phyloP scores from a whole-genome alignment of 2,329 filamentous ascomycete species.

The Fusarium brachygibbosum region DNA sequence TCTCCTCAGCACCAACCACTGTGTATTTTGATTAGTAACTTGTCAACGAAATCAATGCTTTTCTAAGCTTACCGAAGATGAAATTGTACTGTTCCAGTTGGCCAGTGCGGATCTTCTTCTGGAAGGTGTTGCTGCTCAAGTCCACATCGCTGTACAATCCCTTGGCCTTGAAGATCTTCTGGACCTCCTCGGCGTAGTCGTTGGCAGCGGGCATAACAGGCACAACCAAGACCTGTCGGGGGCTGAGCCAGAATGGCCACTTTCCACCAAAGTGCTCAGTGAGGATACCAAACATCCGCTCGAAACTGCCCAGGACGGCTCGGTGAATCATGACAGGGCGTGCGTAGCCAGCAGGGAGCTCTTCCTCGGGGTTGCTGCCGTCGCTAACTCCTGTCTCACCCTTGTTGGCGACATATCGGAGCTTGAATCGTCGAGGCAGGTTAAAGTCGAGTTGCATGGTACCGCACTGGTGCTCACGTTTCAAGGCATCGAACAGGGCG shows the following conservation, averaged over 20 bases:
- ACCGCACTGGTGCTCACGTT: constrained; percentile 71
- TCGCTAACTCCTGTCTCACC: constrained; percentile 57
- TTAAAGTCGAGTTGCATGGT: constrained; percentile 97
- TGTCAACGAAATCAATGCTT: background rate
- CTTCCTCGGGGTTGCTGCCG: constrained; percentile 59
- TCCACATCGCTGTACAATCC: constrained; percentile 75
- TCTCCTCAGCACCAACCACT: constrained; percentile 74
- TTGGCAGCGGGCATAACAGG: constrained; percentile 81
- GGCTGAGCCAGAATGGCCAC: constrained; percentile 91
- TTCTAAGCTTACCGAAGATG: constrained; percentile 71
- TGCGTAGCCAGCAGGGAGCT: constrained; percentile 76
- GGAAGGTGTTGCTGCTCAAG: constrained; percentile 79
- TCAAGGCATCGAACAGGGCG: constrained; percentile 88
- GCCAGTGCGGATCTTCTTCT: constrained; percentile 89
- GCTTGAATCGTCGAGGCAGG: constrained; percentile 64
- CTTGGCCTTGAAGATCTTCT: constrained; percentile 74
- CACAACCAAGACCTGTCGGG: constrained; percentile 76
- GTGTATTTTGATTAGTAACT: constrained; percentile 34
- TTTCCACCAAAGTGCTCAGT: constrained; percentile 88
- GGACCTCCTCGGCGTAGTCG: constrained; percentile 82
- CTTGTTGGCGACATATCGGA: constrained; percentile 66
- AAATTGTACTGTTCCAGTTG: constrained; percentile 88
- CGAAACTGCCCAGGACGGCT: constrained; percentile 80
- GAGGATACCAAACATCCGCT: constrained; percentile 78
- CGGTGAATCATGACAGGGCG: constrained; percentile 90